Base-by-base conservation (phyloP, 2,329 filamentous ascomycete species). In the Microcyclospora pomicola region DNA sequence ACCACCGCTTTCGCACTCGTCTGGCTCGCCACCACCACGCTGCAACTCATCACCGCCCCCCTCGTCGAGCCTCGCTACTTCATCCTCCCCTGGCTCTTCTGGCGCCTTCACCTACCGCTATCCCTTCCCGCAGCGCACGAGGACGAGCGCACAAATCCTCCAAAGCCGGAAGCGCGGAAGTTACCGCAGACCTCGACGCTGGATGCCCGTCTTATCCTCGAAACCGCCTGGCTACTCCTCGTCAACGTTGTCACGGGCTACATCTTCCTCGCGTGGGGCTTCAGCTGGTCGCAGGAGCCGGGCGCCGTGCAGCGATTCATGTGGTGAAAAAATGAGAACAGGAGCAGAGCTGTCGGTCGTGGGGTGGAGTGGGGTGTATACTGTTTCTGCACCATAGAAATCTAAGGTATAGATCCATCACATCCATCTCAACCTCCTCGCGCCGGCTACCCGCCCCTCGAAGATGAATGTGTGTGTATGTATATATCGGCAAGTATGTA, bases 51-150 rank as follows among this genome's bases (percentile, higher is more conserved):
- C 38, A 91, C 85, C 1, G 87, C 91, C 0, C 87, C 91, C 0
- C 71, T 98, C 1, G 88, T 98, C 9, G 91, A 98, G 59, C 91
- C 91, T 11, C 75, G 91, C 11, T 98, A 98, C 60, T 94, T 94
- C 59, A 92, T 98, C 55, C 69, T 95, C 10, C 87, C 88, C 0
- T 98, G 86, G 85, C 73, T 95, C 7, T 77, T 95, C 51, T 96
- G 87, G 84, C 73, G 91, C 1, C 62, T 96, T 6, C 72, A 92
- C 51, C 63, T 92, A 1, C 84, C 84, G 0, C 46, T 52, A 59
- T 67, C 36, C 35, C 48, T 51, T 35, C 35, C 39, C 19, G 15
- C 36, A n/a, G 19, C 30, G 14, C 12, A 32, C 16, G 12, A 33
- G 35, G 27, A 36, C 14, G 30, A n/a, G 12, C 30, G 30, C 9